Base-by-base conservation (phyloP, 163 green algal genomes). In the Picocystis sp. region DNA sequence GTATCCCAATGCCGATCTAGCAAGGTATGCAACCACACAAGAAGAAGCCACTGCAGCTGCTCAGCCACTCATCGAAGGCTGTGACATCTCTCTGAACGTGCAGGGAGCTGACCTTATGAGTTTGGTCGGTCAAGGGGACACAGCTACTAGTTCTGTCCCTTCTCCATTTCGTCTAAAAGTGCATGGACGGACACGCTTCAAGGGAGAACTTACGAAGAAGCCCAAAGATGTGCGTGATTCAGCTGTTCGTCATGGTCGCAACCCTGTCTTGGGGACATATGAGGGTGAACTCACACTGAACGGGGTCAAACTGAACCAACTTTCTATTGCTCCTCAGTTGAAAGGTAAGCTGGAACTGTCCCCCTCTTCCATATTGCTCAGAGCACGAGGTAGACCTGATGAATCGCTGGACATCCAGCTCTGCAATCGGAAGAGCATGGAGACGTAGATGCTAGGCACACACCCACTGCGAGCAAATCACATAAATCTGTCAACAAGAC, bases 361-460 rank as follows among this genome's bases (percentile, higher is more conserved):
- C 8, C 29, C 29, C 8, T 38, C 29, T 38, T 38, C 29, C 66
- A 54, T 1, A 50, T 64, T 24, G 21, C 14, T 1, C 55, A 58
- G 14, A 47, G 84, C 66, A 41, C 53, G 69, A 47, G 78, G 80
- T 22, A 54, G 66, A 1, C 47, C 71, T 17, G 75, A 89, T 53
- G 81, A 93, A 47, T 56, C 55, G 14, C 56, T 93, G 29, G 66
- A 90, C 47, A 38, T 92, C 11, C 69, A 81, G 34, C 57, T 87
- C 11, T 63, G 29, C 8, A 38, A 38, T 8, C 29, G 8, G 29
- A 38, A 38, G 29, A 38, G 8, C 5, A 12, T 8, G 29, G 5
- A 38, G 29, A 38, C 5, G 29, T 38, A 8, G 29, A 38, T 38
- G 29, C 29, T 38, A 38, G 8, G 29, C 29, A 38, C 29, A 8